Conservation (phyloP, 805 yeast species). For the Ogataea ramenticola region DNA sequence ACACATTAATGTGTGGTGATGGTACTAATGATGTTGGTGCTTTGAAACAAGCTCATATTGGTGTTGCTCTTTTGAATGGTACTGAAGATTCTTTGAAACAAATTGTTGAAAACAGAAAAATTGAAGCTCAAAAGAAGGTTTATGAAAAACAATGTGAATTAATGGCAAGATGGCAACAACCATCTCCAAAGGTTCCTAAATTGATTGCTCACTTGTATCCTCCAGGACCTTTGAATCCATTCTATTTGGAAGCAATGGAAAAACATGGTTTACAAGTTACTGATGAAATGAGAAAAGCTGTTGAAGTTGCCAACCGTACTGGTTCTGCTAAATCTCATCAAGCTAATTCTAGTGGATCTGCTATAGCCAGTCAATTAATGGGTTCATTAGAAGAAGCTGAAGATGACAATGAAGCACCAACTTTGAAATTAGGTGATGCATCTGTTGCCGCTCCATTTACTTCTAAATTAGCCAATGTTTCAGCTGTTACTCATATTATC, state of each 20-base stretch:
- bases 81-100: constrained; percentile 91
- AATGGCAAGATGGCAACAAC: constrained; percentile 75
- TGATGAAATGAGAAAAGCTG: constrained; percentile 60
- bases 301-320: constrained; percentile 38
- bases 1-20: constrained; percentile 98
- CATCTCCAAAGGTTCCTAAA: constrained; percentile 76
- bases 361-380: constrained; percentile 60
- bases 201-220: constrained; percentile 93
- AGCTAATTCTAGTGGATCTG: constrained; percentile 29
- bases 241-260: constrained; percentile 79
- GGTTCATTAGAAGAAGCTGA: constrained; percentile 45
- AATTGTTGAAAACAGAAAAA: constrained; percentile 71
- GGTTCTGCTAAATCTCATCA: constrained; percentile 25
- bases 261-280: constrained; percentile 75
- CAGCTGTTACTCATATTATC: constrained; percentile 86
- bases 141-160: constrained; percentile 81
- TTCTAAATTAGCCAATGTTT: constrained; percentile 84
- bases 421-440: constrained; percentile 93
- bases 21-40: constrained; percentile 99
- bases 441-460: constrained; percentile 99
- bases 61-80: constrained; percentile 96
- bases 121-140: constrained; percentile 54
- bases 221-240: constrained; percentile 89
- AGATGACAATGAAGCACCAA: constrained; percentile 75
- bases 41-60: constrained; percentile 95